Percentiles rank a stretch among this genome's conserved stretches.
phyloP scores from a whole-genome alignment of 2,329 filamentous ascomycete genomes.

The Penicillium sumatraense region DNA sequence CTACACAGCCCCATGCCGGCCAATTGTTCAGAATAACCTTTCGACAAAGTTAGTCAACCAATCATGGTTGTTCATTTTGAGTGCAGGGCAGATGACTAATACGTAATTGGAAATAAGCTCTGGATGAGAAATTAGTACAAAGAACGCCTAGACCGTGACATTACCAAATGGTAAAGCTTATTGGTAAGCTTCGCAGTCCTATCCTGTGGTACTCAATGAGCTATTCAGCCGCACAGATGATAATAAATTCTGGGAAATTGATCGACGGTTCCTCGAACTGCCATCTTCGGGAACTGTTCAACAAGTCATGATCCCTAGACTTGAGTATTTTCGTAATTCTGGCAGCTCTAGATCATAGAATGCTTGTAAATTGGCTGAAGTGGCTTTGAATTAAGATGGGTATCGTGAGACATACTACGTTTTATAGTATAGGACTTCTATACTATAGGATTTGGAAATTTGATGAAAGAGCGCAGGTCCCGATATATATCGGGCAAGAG shows the following conservation, averaged over 20 bases:
- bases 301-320: background rate
- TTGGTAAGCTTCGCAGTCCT: background rate
- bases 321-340: background rate
- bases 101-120: background rate
- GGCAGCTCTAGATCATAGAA: background rate
- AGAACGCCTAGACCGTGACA: background rate
- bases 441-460: too few species aligned
- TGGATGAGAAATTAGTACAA: background rate
- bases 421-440: too few species aligned
- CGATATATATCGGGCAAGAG: too few species aligned
- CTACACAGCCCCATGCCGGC: background rate
- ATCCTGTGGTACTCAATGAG: background rate
- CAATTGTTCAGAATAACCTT: background rate
- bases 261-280: background rate
- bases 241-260: background rate
- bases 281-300: background rate
- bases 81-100: conserved; percentile 2
- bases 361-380: too few species aligned
- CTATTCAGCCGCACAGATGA: background rate
- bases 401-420: too few species aligned
- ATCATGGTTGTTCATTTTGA: background rate
- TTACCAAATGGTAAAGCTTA: background rate
- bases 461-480: too few species aligned
- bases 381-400: too few species aligned
- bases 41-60: background rate